These are phyloP conservation scores for Suillus clintonianus DNA, from an alignment of 768 basidiomycete genomes.

Conservation along the genomic window DNA sequence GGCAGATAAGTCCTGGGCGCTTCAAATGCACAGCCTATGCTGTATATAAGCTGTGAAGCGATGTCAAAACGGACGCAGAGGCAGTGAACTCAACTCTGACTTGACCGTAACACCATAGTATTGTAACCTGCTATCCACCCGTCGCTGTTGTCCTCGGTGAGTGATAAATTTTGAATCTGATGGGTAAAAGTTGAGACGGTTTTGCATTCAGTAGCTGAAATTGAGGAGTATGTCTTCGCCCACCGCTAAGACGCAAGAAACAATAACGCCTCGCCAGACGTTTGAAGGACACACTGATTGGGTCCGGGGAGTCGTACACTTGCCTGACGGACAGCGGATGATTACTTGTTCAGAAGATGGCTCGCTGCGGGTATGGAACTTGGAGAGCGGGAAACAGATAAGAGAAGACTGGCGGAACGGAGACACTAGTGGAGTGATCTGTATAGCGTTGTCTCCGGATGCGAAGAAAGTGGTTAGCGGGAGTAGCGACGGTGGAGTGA, in stretches of 20 bases:
- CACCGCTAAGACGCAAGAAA: background rate
- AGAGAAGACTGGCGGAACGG: background rate
- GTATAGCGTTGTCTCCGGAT: background rate
- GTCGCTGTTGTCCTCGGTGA: background rate
- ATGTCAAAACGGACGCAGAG: background rate
- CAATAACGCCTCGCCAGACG: background rate
- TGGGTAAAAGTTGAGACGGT: background rate
- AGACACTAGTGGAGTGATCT: rapidly evolving
- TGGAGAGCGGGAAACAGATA: background rate
- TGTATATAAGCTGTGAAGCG: background rate
- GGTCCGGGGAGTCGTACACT: background rate
- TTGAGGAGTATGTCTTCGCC: background rate
- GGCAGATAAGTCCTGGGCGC: too few relatives aligned
- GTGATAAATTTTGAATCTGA: background rate
- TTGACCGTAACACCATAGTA: background rate
- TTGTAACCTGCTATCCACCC: background rate
- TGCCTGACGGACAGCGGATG: background rate
- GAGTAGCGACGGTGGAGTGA: background rate
- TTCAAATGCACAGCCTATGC: background rate
- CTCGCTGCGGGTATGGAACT: background rate
- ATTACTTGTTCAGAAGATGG: background rate
- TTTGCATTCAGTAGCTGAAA: background rate
- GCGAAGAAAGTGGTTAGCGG: background rate
- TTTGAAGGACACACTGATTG: background rate
- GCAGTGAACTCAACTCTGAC: background rate